Percentiles rank a stretch among this genome's conserved stretches.
Evolutionary conservation across 495 filamentous ascomycete genomes (phyloP).

Genomic region (Aspergillus asperescens): DNA sequence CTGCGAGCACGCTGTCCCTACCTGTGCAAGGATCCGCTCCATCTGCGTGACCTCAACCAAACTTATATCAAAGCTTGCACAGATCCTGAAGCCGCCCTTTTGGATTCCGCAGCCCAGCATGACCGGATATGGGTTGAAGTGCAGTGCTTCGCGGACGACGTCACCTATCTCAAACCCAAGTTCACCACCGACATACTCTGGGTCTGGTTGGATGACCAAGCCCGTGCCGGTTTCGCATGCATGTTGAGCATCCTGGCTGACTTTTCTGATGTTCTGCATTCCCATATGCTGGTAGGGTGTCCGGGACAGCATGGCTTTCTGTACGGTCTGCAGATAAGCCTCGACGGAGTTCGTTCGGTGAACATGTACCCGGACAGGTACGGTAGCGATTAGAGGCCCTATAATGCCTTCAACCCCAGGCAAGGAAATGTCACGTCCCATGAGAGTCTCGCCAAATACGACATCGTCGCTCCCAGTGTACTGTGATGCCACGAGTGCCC

Average conservation of each 20-base stretch:
- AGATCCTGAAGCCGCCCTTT: slow-evolving; percentile 51
- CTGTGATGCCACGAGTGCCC: slow-evolving; percentile 53
- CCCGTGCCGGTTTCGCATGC: slow-evolving; percentile 62
- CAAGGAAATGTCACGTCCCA: slow-evolving; percentile 44
- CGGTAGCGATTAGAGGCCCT: slow-evolving; percentile 58
- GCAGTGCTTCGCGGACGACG: slow-evolving; percentile 56
- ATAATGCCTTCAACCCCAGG: slow-evolving; percentile 44
- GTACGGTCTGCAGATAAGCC: slow-evolving; percentile 41
- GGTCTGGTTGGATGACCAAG: slow-evolving; percentile 47
- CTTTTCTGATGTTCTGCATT: slow-evolving; percentile 60
- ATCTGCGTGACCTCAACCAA: slow-evolving; percentile 38
- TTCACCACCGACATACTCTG: slow-evolving; percentile 41
- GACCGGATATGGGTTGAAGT: slow-evolving; percentile 63
- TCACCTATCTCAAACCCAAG: slow-evolving; percentile 50
- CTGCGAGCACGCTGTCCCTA: slow-evolving; percentile 32
- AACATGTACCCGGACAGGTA: slow-evolving; percentile 52
- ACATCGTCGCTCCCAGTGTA: slow-evolving; percentile 51
- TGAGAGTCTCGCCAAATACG: slow-evolving; percentile 56
- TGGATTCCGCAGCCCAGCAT: slow-evolving; percentile 59
- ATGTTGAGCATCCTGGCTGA: slow-evolving; percentile 55
- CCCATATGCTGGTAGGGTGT: slow-evolving; percentile 63
- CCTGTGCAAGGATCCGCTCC: slow-evolving; percentile 38
- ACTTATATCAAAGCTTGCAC: slow-evolving; percentile 57
- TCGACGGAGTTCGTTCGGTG: slow-evolving; percentile 25
- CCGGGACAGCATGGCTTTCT: slow-evolving; percentile 46